Evolutionary conservation across 495 filamentous ascomycete species (phyloP), one percentile per base, ranked within the genome.

Genomic region (Penicillium parvum): DNA sequence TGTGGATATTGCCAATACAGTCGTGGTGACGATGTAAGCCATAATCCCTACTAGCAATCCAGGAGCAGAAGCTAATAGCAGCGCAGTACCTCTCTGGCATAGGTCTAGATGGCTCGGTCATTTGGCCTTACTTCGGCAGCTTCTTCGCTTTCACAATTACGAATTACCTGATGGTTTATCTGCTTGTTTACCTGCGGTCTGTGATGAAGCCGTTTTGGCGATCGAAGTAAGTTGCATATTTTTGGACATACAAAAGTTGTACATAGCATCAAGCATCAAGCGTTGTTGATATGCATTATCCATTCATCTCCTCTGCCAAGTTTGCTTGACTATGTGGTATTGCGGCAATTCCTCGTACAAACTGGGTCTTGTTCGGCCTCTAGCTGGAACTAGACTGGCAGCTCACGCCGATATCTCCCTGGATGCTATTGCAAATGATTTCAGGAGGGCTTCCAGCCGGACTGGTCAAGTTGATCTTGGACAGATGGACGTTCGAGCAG

Each of bases 51-150:
- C n/a, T 4, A 30, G 2, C 12, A 30, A 15, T 17, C 10, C 11
- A 3, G 2, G 22, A 32, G 2, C 15, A 38, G 20, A n/a, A 2
- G 14, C 48, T 62, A 40, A 60, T 29, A 11, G 20, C n/a, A n/a
- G n/a, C 37, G 7, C 2, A 88, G 60, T 94, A 88, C 40, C 65
- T 89, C 23, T 39, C 57, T 0, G 73, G 66, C 2, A 57, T 91
- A 19, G 85, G 84, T 28, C 69, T 90, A 18, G 43, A 73, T n/a
- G 68, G 72, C 1, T 61, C 60, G 4, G 66, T 81, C 27, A 81
- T 82, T 53, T 86, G 83, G 83, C 60, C 74, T 17, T 75, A 88
- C 56, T 84, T 86, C 52, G 86, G 84, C 3, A 83, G 88, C 37
- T 88, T 90, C 62, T 37, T 83, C 27, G 76, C 70, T 0, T 88